These are phyloP conservation scores for Melampsora americana DNA, from an alignment of 1,284 basidiomycete genomes.

Conservation along the genomic window DNA sequence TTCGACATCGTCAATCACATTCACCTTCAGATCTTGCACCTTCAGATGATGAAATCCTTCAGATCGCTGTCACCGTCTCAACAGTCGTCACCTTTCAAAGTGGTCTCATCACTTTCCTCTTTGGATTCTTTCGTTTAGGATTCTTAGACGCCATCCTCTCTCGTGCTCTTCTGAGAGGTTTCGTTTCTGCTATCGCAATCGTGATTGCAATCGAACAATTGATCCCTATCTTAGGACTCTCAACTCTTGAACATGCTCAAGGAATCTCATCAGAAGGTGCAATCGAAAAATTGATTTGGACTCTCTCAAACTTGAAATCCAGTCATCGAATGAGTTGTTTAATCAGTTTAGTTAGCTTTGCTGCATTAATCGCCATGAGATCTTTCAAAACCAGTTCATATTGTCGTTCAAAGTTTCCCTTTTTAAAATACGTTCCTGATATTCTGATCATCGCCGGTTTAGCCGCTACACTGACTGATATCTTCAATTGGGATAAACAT, in stretches of 20 bases:
- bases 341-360: constrained; percentile 64
- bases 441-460: constrained; percentile 74
- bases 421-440: constrained; percentile 77
- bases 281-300: constrained; percentile 71
- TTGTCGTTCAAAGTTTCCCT: constrained; percentile 67
- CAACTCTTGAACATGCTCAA: constrained; percentile 60
- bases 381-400: constrained; percentile 59
- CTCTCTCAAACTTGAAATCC: constrained; percentile 65
- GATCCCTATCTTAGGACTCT: constrained; percentile 64
- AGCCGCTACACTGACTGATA: constrained; percentile 64
- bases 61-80: constrained; percentile 56
- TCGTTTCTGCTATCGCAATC: constrained; percentile 67
- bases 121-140: constrained; percentile 82
- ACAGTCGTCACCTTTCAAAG: constrained; percentile 81
- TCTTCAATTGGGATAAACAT: constrained; percentile 69
- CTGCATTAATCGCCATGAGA: constrained; percentile 65
- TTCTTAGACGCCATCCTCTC: constrained; percentile 88
- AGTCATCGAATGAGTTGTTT: constrained; percentile 67
- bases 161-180: constrained; percentile 69
- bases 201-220: constrained; percentile 63
- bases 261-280: constrained; percentile 64
- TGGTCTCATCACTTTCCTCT: constrained; percentile 77
- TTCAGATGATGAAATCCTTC: constrained; percentile 61
- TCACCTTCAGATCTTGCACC: constrained; percentile 61
- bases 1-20: constrained; percentile 63